Evolutionary conservation across 257 asterid genomes (phyloP).

Genomic region (Leonotis leonurus): DNA sequence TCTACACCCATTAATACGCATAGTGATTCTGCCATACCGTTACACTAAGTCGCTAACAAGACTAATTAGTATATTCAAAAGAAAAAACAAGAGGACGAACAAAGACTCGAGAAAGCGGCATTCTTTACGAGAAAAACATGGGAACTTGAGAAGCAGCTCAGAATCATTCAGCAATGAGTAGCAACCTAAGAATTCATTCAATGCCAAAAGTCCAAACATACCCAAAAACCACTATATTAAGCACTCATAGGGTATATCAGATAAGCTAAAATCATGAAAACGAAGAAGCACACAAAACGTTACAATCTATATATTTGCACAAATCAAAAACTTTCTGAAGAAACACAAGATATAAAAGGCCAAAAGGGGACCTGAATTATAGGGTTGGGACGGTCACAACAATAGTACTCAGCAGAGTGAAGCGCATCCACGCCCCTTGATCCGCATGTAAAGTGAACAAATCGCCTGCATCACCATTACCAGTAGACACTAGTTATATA

Average conservation of each 20-base stretch:
- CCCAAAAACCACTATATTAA: neutral
- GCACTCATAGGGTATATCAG: neutral
- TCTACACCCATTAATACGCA: neutral
- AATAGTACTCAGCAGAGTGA: slow-evolving; percentile 60
- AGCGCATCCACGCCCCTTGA: slow-evolving; percentile 60
- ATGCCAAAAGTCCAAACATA: neutral
- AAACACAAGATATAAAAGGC: neutral
- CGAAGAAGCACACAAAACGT: neutral
- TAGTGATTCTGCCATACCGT: neutral
- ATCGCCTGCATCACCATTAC: slow-evolving; percentile 48
- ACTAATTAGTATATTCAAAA: neutral
- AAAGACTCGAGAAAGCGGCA: neutral
- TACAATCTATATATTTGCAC: neutral
- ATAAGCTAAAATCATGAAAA: neutral
- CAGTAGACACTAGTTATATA: slow-evolving; percentile 1
- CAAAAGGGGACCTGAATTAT: slow-evolving; percentile 52
- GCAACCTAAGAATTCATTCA: neutral
- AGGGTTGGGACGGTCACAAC: slow-evolving; percentile 95
- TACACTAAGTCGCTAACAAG: neutral
- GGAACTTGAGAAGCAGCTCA: neutral
- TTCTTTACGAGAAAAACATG: neutral
- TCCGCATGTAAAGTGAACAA: slow-evolving; percentile 56
- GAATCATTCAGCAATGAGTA: neutral
- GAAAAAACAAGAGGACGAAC: neutral
- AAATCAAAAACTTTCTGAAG: neutral